Percentiles rank a stretch among this genome's conserved stretches.
These are phyloP conservation scores for Psilocybe cyanescens DNA, from an alignment of 768 basidiomycete genomes.

Conservation along the genomic window DNA sequence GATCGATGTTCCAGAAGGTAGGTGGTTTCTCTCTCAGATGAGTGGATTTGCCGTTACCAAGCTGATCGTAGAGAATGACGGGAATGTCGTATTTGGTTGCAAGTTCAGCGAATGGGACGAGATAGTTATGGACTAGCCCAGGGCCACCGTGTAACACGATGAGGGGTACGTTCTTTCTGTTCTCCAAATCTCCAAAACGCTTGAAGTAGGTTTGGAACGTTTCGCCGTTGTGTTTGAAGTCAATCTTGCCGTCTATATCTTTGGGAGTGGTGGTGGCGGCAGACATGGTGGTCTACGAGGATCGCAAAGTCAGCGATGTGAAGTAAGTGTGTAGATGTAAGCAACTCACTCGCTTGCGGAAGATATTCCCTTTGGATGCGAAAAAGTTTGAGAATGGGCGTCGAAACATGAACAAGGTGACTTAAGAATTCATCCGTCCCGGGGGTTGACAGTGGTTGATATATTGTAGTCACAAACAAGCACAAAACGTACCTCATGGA, in stretches of 20 bases:
- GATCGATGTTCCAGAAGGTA: slow-evolving; percentile 53
- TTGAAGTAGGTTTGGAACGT: slow-evolving; percentile 47
- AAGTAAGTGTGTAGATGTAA: too few relatives aligned
- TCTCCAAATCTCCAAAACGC: slow-evolving; percentile 40
- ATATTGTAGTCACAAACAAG: too few relatives aligned
- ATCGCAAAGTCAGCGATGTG: too few relatives aligned
- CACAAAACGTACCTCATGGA: too few relatives aligned
- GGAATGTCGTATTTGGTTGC: slow-evolving; percentile 36
- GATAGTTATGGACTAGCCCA: slow-evolving; percentile 48
- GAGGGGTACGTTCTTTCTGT: slow-evolving; percentile 33
- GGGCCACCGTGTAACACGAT: slow-evolving; percentile 56
- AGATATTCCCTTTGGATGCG: too few relatives aligned
- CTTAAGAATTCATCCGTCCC: too few relatives aligned
- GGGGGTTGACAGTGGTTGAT: too few relatives aligned
- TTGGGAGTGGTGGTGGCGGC: neutral
- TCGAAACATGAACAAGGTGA: too few relatives aligned
- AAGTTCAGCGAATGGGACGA: slow-evolving; percentile 44
- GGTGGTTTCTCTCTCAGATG: slow-evolving; percentile 47
- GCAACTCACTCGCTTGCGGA: too few relatives aligned
- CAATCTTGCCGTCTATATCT: neutral
- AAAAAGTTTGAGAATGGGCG: too few relatives aligned
- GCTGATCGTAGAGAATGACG: slow-evolving; percentile 56
- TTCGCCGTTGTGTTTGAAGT: slow-evolving; percentile 2
- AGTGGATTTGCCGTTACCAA: slow-evolving; percentile 56
- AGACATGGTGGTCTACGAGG: too few relatives aligned